Evolutionary conservation across 169 alveolate genomes (phyloP).

Genomic region (Blepharisma undulans): DNA sequence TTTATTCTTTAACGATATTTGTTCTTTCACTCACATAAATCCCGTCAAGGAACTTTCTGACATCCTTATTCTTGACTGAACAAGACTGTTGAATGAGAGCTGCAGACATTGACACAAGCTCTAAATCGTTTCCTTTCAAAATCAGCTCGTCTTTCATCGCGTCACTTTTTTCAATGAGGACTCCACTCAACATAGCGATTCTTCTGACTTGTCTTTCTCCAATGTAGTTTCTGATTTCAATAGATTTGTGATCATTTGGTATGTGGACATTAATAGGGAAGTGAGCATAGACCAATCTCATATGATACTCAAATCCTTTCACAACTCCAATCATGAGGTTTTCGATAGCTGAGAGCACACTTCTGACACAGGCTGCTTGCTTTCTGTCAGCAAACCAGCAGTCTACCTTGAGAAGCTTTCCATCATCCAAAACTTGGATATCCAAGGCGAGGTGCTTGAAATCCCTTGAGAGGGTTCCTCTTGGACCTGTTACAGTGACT

Average conservation of each 20-base stretch:
- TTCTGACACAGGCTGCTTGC: conserved; percentile 93
- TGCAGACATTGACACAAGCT: conserved; percentile 96
- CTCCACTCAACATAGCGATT: conserved; percentile 94
- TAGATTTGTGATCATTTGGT: conserved; percentile 91
- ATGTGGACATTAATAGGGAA: conserved; percentile 98
- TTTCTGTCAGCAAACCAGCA: conserved; percentile 95
- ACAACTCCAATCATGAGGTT: conserved; percentile 99
- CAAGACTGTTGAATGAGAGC: conserved; percentile 97
- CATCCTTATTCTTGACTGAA: conserved; percentile 97
- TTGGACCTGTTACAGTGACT: conserved; percentile 97
- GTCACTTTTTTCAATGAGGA: conserved; percentile 90
- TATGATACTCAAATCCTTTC: conserved; percentile 93
- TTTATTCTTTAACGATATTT: conserved; percentile 82
- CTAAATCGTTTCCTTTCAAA: conserved; percentile 96
- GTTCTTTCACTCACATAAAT: conserved; percentile 97
- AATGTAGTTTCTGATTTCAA: conserved; percentile 98
- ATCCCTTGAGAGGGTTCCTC: conserved; percentile 94
- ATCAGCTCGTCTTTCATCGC: conserved; percentile 96
- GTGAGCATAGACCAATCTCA: conserved; percentile 99
- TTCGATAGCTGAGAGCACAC: conserved; percentile 94
- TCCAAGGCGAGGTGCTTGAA: conserved; percentile 97
- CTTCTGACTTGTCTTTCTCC: conserved; percentile 98
- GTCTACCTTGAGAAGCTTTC: conserved; percentile 87
- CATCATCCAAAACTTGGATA: conserved; percentile 86
- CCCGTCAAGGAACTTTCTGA: conserved; percentile 99